Conservation (phyloP, 2,329 filamentous ascomycete genomes). For the Sporothrix phasma region DNA sequence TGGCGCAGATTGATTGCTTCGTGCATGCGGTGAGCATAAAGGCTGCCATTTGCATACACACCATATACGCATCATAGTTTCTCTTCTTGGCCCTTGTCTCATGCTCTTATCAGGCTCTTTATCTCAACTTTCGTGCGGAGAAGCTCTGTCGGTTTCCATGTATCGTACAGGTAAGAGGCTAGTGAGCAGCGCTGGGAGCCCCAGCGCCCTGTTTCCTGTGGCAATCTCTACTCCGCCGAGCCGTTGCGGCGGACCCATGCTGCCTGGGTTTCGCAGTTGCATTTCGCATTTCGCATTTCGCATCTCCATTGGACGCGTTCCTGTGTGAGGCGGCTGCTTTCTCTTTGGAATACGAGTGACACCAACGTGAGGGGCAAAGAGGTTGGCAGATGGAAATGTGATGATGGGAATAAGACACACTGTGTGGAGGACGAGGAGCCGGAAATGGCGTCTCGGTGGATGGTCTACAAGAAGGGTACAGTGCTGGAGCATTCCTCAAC, state of each 20-base stretch:
- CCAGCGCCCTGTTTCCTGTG: constrained; percentile 6
- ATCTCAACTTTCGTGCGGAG: not conserved
- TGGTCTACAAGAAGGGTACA: too few species aligned
- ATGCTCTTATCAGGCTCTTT: too few species aligned
- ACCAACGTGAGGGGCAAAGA: not conserved
- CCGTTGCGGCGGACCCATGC: not conserved
- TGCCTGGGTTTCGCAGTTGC: not conserved
- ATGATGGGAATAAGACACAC: too few species aligned
- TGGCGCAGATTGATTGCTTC: constrained; percentile 1
- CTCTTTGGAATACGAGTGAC: not conserved
- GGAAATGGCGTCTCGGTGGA: too few species aligned
- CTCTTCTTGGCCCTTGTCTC: too few species aligned
- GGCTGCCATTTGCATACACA: not conserved
- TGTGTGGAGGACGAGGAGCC: too few species aligned
- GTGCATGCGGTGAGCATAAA: constrained; percentile 1
- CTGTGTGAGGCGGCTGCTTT: too few species aligned
- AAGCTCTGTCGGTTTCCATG: not conserved
- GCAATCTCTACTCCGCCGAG: not conserved
- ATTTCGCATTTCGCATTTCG: too few species aligned
- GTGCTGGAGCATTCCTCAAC: too few species aligned
- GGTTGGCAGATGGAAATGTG: not conserved
- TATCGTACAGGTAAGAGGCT: too few species aligned
- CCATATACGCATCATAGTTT: not conserved
- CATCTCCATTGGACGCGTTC: too few species aligned
- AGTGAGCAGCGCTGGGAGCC: too few species aligned